Evolutionary conservation across 2,329 filamentous ascomycete species (phyloP).

Genomic region (Phoma herbarum): DNA sequence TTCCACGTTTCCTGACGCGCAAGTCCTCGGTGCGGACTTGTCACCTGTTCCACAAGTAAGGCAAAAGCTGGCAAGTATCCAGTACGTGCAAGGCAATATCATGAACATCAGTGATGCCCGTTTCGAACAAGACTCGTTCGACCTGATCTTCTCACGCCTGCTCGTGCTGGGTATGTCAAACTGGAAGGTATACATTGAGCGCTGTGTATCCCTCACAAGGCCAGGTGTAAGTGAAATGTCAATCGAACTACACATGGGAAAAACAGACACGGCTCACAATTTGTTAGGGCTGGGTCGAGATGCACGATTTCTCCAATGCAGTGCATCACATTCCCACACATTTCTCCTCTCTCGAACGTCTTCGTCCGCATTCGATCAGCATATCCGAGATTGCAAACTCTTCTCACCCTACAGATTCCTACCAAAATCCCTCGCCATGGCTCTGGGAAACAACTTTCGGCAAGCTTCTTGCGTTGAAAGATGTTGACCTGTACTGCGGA

Average conservation of each 20-base stretch:
- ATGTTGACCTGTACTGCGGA: conserved; percentile 2
- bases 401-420: conserved; percentile 1
- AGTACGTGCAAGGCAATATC: conserved; percentile 22
- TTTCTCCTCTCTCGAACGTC: conserved; percentile 2
- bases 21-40: conserved; percentile 34
- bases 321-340: not conserved
- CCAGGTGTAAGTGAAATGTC: conserved; percentile 46
- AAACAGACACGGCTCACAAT: not conserved
- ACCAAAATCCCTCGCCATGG: not conserved
- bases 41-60: conserved; percentile 28
- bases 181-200: conserved; percentile 54
- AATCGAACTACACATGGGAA: too few relatives aligned
- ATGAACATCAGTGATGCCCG: conserved; percentile 43
- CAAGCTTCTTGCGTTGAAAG: conserved; percentile 6
- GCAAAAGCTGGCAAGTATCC: conserved; percentile 22
- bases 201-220: conserved; percentile 44
- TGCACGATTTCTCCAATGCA: conserved; percentile 5
- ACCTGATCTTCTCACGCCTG: conserved; percentile 64
- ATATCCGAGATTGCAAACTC: not conserved
- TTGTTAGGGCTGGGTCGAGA: conserved; percentile 8
- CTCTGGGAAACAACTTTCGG: conserved; percentile 5
- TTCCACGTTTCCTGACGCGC: conserved; percentile 14
- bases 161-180: conserved; percentile 62
- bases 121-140: conserved; percentile 58
- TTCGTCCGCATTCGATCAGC: conserved; percentile 3